phyloP scores from a whole-genome alignment of 2,329 filamentous ascomycete genomes.

The Penicillium fuscoglaucum region DNA sequence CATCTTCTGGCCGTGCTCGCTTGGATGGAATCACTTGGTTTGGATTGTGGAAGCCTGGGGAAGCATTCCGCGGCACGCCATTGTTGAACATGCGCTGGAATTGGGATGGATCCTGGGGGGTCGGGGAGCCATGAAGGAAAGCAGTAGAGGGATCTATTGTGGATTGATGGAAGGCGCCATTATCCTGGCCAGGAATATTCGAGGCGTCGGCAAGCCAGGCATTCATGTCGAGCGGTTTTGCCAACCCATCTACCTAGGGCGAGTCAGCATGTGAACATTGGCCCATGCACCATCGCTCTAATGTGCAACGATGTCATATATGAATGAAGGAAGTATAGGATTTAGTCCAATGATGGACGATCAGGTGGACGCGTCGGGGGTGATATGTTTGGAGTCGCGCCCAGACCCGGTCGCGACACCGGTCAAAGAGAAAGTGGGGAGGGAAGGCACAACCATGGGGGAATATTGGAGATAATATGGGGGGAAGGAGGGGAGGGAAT shows the following conservation, averaged over 20 bases:
- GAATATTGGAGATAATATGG: slow-evolving; percentile 6
- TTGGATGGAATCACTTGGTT: slow-evolving; percentile 89
- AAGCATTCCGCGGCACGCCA: slow-evolving; percentile 78
- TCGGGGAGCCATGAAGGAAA: slow-evolving; percentile 49
- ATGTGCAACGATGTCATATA: background rate
- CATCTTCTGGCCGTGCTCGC: slow-evolving; percentile 81
- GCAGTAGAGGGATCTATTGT: slow-evolving; percentile 51
- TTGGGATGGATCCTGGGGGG: slow-evolving; percentile 52
- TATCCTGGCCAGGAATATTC: slow-evolving; percentile 50
- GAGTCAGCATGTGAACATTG: slow-evolving; percentile 16
- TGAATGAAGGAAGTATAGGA: background rate
- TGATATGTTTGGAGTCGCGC: slow-evolving; percentile 25
- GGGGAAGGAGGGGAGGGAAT: slow-evolving; percentile 15
- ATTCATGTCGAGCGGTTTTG: slow-evolving; percentile 52
- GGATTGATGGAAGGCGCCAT: slow-evolving; percentile 49
- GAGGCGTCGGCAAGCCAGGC: slow-evolving; percentile 52
- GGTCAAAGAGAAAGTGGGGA: slow-evolving; percentile 12
- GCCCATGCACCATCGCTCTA: slow-evolving; percentile 24
- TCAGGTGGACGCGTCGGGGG: slow-evolving; percentile 22
- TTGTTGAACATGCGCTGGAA: slow-evolving; percentile 69
- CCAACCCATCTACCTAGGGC: slow-evolving; percentile 48
- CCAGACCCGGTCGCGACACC: slow-evolving; percentile 24
- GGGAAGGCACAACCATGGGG: background rate
- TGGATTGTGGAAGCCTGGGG: slow-evolving; percentile 74
- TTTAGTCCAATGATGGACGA: slow-evolving; percentile 2